Conservation (phyloP, 2,329 filamentous ascomycete species). For the Ascochyta koolunga region DNA sequence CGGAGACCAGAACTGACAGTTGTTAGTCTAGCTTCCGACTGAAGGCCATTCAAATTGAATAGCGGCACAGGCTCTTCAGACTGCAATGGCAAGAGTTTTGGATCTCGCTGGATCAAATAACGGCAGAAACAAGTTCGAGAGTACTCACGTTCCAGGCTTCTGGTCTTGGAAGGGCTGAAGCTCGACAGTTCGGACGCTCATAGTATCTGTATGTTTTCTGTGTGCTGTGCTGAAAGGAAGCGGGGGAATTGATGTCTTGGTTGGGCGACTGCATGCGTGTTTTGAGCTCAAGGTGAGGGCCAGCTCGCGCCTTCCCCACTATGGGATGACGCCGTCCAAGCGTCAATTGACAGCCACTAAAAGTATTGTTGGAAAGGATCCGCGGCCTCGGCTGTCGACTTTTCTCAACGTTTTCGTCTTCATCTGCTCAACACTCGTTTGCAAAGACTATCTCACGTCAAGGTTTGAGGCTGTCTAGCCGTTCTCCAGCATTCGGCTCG, state of each 20-base stretch:
- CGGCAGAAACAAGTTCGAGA: neutral
- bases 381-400: slow-evolving; percentile 14
- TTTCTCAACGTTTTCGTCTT: slow-evolving; percentile 13
- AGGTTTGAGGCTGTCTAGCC: slow-evolving; percentile 15
- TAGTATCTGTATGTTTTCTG: slow-evolving; percentile 32
- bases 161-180: slow-evolving; percentile 91
- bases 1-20: slow-evolving; percentile 84
- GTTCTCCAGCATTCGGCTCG: slow-evolving; percentile 13
- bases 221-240: slow-evolving; percentile 27
- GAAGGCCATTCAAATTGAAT: neutral
- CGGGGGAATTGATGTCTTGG: slow-evolving; percentile 28
- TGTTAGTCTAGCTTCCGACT: slow-evolving; percentile 33
- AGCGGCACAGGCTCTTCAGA: neutral
- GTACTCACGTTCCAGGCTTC: slow-evolving; percentile 96
- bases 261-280: slow-evolving; percentile 30
- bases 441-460: slow-evolving; percentile 12
- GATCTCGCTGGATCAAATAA: neutral
- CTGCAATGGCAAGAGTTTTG: slow-evolving; percentile 2
- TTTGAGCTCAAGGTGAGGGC: slow-evolving; percentile 39
- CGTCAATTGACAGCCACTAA: slow-evolving; percentile 24
- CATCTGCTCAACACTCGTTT: slow-evolving; percentile 8
- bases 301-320: slow-evolving; percentile 30
- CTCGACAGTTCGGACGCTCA: slow-evolving; percentile 80
- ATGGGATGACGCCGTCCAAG: slow-evolving; percentile 36
- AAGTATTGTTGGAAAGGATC: slow-evolving; percentile 19